phyloP scores from a whole-genome alignment of 768 basidiomycete genomes.

The Lactarius vividus region DNA sequence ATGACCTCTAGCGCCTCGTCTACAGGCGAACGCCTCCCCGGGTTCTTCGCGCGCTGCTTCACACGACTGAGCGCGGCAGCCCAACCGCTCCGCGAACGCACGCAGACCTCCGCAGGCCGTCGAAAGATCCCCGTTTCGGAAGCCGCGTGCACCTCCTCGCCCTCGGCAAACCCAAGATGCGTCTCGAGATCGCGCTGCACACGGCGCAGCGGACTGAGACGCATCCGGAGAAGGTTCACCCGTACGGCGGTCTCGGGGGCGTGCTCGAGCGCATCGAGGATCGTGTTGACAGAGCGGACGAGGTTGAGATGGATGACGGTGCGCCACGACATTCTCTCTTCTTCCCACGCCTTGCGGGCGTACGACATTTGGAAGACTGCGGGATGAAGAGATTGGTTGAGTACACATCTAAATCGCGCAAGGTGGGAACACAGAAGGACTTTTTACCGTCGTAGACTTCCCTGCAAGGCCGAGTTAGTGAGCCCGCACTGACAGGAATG shows the following conservation, averaged over 20 bases:
- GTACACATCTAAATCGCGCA: not conserved
- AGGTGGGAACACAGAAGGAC: slow-evolving; percentile 1
- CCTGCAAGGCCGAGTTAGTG: not conserved
- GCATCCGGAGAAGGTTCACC: slow-evolving; percentile 26
- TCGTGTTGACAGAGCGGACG: slow-evolving; percentile 42
- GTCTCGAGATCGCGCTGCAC: slow-evolving; percentile 28
- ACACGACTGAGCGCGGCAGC: slow-evolving; percentile 31
- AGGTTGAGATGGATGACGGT: slow-evolving; percentile 67
- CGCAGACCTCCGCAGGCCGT: slow-evolving; percentile 32
- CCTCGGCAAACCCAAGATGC: slow-evolving; percentile 14
- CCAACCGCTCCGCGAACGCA: slow-evolving; percentile 34
- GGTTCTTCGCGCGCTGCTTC: slow-evolving; percentile 12
- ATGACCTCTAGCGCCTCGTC: slow-evolving; percentile 59
- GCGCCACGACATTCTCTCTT: slow-evolving; percentile 77
- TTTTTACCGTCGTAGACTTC: slow-evolving; percentile 17
- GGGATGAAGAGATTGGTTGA: not conserved
- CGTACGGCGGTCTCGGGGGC: slow-evolving; percentile 21
- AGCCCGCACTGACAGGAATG: not conserved
- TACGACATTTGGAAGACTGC: slow-evolving; percentile 20
- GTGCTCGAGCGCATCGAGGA: slow-evolving; percentile 39
- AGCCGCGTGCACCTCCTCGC: slow-evolving; percentile 15
- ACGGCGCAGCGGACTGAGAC: slow-evolving; percentile 35
- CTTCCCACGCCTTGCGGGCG: slow-evolving; percentile 42
- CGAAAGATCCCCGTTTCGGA: slow-evolving; percentile 6
- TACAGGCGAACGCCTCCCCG: slow-evolving; percentile 33